Evolutionary conservation across 345 rosid genomes (phyloP).

Genomic region (Boechera stricta): DNA sequence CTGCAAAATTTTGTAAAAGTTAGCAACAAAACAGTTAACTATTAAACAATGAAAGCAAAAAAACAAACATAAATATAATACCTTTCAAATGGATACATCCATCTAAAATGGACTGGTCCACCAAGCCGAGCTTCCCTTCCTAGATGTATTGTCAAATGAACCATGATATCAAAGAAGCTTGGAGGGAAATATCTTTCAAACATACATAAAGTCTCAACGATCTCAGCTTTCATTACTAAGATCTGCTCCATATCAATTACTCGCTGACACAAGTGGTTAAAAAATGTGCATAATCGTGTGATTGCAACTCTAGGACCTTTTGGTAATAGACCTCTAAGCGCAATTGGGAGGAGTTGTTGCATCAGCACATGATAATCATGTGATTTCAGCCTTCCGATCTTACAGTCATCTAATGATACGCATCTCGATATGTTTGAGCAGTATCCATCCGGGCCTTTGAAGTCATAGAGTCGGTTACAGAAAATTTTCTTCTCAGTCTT

Average conservation of each 20-base stretch:
- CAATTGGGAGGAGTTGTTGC: neutral
- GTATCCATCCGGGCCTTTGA: neutral
- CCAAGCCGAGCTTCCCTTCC: neutral
- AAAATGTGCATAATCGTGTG: neutral
- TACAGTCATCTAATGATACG: neutral
- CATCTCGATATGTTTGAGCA: neutral
- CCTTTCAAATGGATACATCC: conserved; percentile 2
- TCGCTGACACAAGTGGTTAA: neutral
- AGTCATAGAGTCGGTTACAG: neutral
- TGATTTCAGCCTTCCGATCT: neutral
- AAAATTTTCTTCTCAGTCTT: conserved; percentile 1
- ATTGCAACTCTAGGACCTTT: neutral
- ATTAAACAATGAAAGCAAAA: no score
- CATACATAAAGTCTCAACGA: neutral
- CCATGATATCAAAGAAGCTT: neutral
- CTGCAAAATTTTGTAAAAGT: no score
- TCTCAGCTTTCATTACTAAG: neutral
- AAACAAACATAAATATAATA: no score
- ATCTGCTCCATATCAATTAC: neutral
- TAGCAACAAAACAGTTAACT: no score
- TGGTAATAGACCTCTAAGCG: neutral
- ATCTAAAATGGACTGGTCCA: conserved; percentile 5
- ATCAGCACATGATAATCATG: neutral
- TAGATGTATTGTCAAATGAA: neutral
- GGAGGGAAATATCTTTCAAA: neutral